A percentile compares a stretch with the other conserved stretches of the same genome.
phyloP scores from a whole-genome alignment of 805 yeast genomes.

The Barnettozyma botsteinii region DNA sequence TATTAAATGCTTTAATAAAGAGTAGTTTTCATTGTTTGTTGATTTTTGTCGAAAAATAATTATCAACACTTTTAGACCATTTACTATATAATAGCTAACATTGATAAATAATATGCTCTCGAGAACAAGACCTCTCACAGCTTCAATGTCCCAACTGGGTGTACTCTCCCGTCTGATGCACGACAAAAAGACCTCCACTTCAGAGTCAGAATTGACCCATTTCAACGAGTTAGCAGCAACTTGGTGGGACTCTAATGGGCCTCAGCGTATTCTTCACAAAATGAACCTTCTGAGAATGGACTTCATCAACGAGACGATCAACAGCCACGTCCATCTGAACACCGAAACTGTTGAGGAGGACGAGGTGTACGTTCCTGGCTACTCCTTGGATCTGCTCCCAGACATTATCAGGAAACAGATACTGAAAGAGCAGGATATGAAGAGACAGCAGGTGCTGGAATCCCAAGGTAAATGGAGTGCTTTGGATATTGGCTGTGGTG shows the following conservation, averaged over 20 bases:
- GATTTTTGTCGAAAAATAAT: background rate
- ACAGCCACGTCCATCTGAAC: conserved; percentile 18
- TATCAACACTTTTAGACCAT: background rate
- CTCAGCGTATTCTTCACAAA: conserved; percentile 89
- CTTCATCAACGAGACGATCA: conserved; percentile 63
- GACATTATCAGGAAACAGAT: conserved; percentile 42
- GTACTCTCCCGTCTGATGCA: background rate
- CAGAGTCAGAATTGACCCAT: conserved; percentile 66
- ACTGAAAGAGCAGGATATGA: conserved; percentile 42
- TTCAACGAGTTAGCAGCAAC: conserved; percentile 81
- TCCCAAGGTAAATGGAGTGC: conserved; percentile 37
- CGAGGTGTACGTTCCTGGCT: conserved; percentile 71
- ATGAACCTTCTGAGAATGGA: conserved; percentile 91
- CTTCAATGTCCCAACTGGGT: background rate
- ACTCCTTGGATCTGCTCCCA: conserved; percentile 63
- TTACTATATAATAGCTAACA: no score
- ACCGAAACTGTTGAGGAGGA: conserved; percentile 33
- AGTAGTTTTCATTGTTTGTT: background rate
- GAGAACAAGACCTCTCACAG: background rate
- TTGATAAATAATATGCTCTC: background rate
- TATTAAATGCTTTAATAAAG: no score
- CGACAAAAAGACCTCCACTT: conserved; percentile 31
- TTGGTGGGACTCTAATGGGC: conserved; percentile 98
- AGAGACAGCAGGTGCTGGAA: conserved; percentile 32
- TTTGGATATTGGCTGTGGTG: conserved; percentile 96